phyloP scores from a whole-genome alignment of 768 basidiomycete genomes.

The Gymnopilus junonius region DNA sequence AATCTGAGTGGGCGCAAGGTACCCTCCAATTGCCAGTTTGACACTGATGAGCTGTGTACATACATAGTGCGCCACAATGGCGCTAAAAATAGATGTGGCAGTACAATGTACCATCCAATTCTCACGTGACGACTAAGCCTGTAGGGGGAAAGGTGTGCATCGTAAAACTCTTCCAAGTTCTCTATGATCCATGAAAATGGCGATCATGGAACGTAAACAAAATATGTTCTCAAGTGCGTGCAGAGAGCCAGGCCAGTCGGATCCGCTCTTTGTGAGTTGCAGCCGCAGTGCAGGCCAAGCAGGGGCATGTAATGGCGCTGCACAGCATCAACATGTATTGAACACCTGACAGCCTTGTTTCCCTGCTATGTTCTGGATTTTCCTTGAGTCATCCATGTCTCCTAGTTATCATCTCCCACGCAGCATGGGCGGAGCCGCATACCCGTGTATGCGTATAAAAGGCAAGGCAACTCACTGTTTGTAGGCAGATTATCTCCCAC shows the following conservation, averaged over 20 bases:
- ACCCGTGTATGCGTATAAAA: not conserved
- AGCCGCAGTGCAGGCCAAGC: too few relatives aligned
- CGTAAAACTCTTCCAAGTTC: too few relatives aligned
- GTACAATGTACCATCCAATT: not conserved
- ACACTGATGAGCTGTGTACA: too few relatives aligned
- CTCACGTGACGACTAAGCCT: too few relatives aligned
- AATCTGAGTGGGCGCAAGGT: too few relatives aligned
- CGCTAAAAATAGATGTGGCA: not conserved
- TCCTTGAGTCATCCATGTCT: not conserved
- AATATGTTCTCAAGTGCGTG: too few relatives aligned
- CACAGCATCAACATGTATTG: not conserved
- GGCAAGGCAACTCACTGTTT: not conserved
- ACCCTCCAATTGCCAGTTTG: too few relatives aligned
- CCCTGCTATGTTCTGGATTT: not conserved
- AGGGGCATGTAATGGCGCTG: not conserved
- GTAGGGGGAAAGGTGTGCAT: too few relatives aligned
- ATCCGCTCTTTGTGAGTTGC: too few relatives aligned
- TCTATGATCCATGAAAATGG: too few relatives aligned
- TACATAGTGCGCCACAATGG: not conserved
- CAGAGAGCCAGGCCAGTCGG: too few relatives aligned
- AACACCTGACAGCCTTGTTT: not conserved
- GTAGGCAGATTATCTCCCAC: not conserved
- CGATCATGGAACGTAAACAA: too few relatives aligned
- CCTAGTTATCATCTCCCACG: not conserved
- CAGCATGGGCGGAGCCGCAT: not conserved